Base-by-base conservation (phyloP, 1,284 basidiomycete species). In the Phlebopus sp. region DNA sequence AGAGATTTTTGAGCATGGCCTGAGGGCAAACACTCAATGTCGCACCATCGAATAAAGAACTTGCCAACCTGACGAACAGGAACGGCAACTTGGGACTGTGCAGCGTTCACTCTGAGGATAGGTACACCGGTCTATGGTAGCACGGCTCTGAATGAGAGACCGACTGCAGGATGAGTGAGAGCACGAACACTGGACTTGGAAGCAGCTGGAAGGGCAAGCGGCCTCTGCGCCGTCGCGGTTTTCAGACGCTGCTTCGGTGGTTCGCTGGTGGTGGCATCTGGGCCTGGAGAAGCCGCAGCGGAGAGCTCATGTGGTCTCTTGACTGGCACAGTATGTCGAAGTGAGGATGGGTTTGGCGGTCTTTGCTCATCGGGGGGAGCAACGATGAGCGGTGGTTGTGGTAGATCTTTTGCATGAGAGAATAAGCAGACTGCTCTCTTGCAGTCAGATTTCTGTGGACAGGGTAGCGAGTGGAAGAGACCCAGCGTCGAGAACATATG, bases 401-500 rank as follows among this genome's bases (percentile, higher is more conserved):
- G 63, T 15, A 75, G 49, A 46, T 73, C 68, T 3, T 60, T 51
- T 5, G 67, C 60, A 64, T 90, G 87, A 27, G 80, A 82, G 67
- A 84, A 90, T 19, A 85, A 57, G 61, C 89, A 91, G 47, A 69
- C 62, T 4, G 63, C 49, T n/a, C 79, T 70, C 4, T 58, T 60
- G 59, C 88, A 90, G 21, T 59, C 51, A 1, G 57, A 46, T 51
- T 52, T 62, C 27, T 82, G 75, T 11, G 88, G 88, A 70, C 89
- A 92, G 17, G 75, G 64, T n/a, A 84, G 57, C 3, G 67, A 65
- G 18, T 72, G 71, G 63, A 91, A 90, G 10, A 86, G 73, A 9
- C 74, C 73, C 6, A 75, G 62, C 1, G 77, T 69, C 9, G 84
- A 75, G 63, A 92, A 90, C 89, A 92, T 90, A n/a, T n/a, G n/a